These are phyloP conservation scores for Alliaria petiolata DNA, from an alignment of 345 rosid species.

Conservation along the genomic window DNA sequence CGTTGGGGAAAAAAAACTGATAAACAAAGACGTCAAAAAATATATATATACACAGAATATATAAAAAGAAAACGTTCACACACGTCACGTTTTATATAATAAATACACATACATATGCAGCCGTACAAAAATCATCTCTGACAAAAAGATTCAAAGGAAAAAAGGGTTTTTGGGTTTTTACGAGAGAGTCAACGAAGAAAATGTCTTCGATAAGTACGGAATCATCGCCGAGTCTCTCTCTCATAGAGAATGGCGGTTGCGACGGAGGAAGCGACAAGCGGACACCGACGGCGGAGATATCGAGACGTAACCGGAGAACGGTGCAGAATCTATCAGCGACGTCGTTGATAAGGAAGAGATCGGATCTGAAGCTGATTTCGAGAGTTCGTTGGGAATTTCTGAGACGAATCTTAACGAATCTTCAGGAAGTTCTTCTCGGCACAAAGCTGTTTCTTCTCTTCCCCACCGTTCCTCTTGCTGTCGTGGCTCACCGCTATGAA, in stretches of 20 bases:
- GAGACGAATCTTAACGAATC: conserved; percentile 15
- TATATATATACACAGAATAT: neutral
- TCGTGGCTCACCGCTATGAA: conserved; percentile 18
- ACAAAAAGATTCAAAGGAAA: neutral
- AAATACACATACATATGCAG: neutral
- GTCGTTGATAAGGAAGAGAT: conserved; percentile 30
- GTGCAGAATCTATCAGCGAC: conserved; percentile 25
- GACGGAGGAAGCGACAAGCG: neutral
- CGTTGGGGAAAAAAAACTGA: neutral
- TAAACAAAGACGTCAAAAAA: conserved; percentile 11
- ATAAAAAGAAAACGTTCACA: neutral
- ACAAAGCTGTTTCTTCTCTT: conserved; percentile 30
- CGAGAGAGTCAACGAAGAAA: conserved; percentile 24
- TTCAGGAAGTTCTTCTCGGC: conserved; percentile 33
- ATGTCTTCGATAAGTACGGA: conserved; percentile 29
- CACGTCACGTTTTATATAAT: neutral
- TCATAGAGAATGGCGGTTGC: conserved; percentile 20
- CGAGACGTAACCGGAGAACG: conserved; percentile 18
- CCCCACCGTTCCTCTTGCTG: conserved; percentile 30
- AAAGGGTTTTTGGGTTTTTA: neutral
- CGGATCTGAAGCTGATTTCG: conserved; percentile 33
- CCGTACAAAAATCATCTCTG: neutral
- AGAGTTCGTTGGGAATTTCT: conserved; percentile 23
- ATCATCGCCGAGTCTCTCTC: conserved; percentile 11
- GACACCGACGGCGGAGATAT: conserved; percentile 1